Conservation (phyloP, 345 rosid species). For the Fremontodendron californicum region DNA sequence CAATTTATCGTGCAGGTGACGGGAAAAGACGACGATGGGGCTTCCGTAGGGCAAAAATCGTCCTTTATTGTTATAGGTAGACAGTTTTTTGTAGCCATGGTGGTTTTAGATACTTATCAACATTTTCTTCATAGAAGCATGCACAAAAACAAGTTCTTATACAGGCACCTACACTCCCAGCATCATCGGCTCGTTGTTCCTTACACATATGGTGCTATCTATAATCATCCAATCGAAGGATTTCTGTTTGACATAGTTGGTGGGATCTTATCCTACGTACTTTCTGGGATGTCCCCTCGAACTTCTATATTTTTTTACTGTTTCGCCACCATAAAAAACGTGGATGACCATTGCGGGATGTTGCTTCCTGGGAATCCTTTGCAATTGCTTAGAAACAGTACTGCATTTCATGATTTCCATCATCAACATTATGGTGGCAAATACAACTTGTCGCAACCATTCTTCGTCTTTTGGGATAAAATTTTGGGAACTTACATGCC, state of each 20-base stretch:
- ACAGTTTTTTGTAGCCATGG: conserved; percentile 65
- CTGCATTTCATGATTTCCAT: conserved; percentile 79
- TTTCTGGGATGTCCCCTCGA: conserved; percentile 81
- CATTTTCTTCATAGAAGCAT: conserved; percentile 77
- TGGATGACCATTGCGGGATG: conserved; percentile 76
- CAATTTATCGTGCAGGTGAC: conserved; percentile 42
- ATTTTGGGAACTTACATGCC: conserved; percentile 86
- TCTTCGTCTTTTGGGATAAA: conserved; percentile 75
- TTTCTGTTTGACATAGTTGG: conserved; percentile 74
- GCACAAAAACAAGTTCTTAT: conserved; percentile 81
- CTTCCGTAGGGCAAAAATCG: conserved; percentile 22
- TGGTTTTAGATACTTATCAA: conserved; percentile 74
- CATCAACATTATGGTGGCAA: conserved; percentile 77
- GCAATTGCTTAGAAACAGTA: conserved; percentile 66
- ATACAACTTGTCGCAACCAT: conserved; percentile 81
- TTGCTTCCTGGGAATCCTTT: conserved; percentile 81
- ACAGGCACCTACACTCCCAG: conserved; percentile 69
- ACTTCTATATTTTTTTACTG: conserved; percentile 78
- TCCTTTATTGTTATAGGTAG: conserved; percentile 53
- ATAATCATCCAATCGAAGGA: conserved; percentile 79
- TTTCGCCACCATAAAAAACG: conserved; percentile 74
- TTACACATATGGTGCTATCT: conserved; percentile 72
- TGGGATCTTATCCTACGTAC: conserved; percentile 63
- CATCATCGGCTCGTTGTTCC: conserved; percentile 82
- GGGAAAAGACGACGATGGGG: conserved; percentile 39